These are phyloP conservation scores for Elasticomyces elasticus DNA, from an alignment of 495 filamentous ascomycete species.

Conservation along the genomic window DNA sequence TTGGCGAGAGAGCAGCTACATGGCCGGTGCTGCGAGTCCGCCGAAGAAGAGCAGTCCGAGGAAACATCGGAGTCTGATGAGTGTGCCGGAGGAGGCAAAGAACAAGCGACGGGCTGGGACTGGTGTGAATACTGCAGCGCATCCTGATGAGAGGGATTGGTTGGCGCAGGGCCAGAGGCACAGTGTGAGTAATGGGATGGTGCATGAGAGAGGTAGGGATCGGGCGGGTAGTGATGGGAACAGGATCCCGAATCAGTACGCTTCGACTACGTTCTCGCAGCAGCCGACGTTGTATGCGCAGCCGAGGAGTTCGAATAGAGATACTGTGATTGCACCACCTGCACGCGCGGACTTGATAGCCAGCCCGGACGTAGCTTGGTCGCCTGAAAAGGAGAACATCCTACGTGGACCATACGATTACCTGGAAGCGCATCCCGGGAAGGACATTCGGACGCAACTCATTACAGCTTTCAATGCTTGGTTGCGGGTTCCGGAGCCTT, in stretches of 20 bases:
- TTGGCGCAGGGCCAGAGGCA: constrained; percentile 1
- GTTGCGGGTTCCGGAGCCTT: constrained; percentile 71
- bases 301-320: too few relatives aligned
- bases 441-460: constrained; percentile 77
- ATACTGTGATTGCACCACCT: too few relatives aligned
- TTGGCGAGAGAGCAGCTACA: not conserved
- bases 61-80: constrained; percentile 14
- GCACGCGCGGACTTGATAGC: too few relatives aligned
- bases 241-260: not conserved
- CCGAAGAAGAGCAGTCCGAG: constrained; percentile 4
- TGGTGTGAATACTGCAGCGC: too few relatives aligned
- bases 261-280: not conserved
- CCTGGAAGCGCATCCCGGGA: constrained; percentile 73
- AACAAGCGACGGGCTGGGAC: too few relatives aligned
- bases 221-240: not conserved
- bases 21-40: constrained; percentile 4
- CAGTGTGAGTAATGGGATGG: not conserved
- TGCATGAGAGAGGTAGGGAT: not conserved
- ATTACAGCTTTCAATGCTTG: constrained; percentile 86
- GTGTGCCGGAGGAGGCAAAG: constrained; percentile 11
- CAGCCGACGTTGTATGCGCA: not conserved
- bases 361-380: too few relatives aligned
- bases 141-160: constrained; percentile 11
- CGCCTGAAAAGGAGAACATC: constrained; percentile 45
- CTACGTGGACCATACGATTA: constrained; percentile 83